Conservation (phyloP, 2,329 filamentous ascomycete species). For the Mycosphaerella sp. region DNA sequence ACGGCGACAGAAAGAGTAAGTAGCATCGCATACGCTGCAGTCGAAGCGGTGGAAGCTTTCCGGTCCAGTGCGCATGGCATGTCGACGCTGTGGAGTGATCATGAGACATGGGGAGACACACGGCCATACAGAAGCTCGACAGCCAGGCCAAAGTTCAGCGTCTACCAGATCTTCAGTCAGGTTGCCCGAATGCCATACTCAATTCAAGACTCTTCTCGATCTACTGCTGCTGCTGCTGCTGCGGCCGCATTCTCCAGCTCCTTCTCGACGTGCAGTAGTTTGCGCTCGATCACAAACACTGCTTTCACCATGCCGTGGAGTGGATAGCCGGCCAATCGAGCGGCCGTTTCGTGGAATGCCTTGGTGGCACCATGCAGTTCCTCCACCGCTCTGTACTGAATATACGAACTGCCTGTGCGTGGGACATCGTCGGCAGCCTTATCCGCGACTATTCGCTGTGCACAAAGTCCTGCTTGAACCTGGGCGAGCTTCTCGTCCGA, state of each 20-base stretch:
- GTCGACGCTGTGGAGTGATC: conserved; percentile 11
- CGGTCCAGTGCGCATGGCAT: conserved; percentile 15
- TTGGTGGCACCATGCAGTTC: conserved; percentile 42
- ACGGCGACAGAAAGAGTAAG: conserved; percentile 9
- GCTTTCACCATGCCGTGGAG: conserved; percentile 47
- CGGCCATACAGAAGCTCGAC: conserved; percentile 6
- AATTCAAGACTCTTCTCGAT: conserved; percentile 12
- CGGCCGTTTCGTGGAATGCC: conserved; percentile 48
- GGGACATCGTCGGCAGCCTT: conserved; percentile 30
- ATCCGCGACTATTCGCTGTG: conserved; percentile 36
- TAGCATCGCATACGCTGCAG: background rate
- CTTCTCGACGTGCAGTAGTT: conserved; percentile 36
- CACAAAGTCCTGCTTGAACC: conserved; percentile 40
- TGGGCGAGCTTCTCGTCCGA: conserved; percentile 36
- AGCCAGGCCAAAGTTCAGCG: conserved; percentile 1
- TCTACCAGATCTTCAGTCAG: conserved; percentile 9
- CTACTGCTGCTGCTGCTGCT: background rate
- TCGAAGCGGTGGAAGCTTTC: conserved; percentile 16
- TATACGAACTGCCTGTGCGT: conserved; percentile 49
- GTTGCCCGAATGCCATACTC: conserved; percentile 9
- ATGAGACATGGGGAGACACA: conserved; percentile 20
- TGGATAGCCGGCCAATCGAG: conserved; percentile 46
- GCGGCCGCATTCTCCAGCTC: conserved; percentile 20
- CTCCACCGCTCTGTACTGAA: conserved; percentile 42
- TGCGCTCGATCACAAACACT: conserved; percentile 47